A percentile compares a stretch with the other conserved stretches of the same genome.
phyloP scores from a whole-genome alignment of 2,329 filamentous ascomycete genomes.

The Fusarium devonianum region DNA sequence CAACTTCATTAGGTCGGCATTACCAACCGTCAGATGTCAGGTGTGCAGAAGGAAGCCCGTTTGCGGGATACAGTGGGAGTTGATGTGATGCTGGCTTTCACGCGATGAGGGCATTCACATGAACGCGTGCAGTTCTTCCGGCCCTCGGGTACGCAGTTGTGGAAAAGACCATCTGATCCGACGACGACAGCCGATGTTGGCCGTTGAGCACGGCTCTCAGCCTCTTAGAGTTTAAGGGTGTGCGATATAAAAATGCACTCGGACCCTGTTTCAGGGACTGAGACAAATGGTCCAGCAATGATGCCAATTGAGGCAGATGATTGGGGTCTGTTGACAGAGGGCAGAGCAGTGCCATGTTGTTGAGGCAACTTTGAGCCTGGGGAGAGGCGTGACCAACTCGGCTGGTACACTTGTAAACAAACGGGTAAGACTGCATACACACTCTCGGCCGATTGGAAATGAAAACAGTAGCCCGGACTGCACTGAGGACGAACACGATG shows the following conservation, averaged over 20 bases:
- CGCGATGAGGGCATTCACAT: slow-evolving; percentile 39
- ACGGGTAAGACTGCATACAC: slow-evolving; percentile 9
- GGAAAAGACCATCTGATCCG: slow-evolving; percentile 22
- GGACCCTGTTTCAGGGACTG: slow-evolving; percentile 18
- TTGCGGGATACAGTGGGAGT: slow-evolving; percentile 15
- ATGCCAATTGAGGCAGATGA: slow-evolving; percentile 40
- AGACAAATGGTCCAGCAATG: slow-evolving; percentile 1
- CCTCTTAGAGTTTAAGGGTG: slow-evolving; percentile 19
- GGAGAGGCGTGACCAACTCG: slow-evolving; percentile 31
- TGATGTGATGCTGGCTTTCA: slow-evolving; percentile 23
- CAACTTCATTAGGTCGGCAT: no score
- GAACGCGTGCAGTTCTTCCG: slow-evolving; percentile 8
- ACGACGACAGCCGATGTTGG: slow-evolving; percentile 5
- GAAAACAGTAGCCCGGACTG: neutral
- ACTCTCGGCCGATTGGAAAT: neutral
- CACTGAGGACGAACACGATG: neutral
- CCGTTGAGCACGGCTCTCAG: slow-evolving; percentile 4
- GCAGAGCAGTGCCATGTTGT: slow-evolving; percentile 23
- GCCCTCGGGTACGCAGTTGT: slow-evolving; percentile 19
- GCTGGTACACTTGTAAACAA: slow-evolving; percentile 25
- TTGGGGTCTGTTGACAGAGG: slow-evolving; percentile 34
- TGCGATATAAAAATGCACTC: slow-evolving; percentile 30
- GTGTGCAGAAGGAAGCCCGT: no score
- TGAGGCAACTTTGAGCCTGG: slow-evolving; percentile 13
- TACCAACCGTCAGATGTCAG: no score